Evolutionary conservation across 2,329 filamentous ascomycete genomes (phyloP), one percentile per base, ranked within the genome.

Genomic region (Aureobasidium sp.): DNA sequence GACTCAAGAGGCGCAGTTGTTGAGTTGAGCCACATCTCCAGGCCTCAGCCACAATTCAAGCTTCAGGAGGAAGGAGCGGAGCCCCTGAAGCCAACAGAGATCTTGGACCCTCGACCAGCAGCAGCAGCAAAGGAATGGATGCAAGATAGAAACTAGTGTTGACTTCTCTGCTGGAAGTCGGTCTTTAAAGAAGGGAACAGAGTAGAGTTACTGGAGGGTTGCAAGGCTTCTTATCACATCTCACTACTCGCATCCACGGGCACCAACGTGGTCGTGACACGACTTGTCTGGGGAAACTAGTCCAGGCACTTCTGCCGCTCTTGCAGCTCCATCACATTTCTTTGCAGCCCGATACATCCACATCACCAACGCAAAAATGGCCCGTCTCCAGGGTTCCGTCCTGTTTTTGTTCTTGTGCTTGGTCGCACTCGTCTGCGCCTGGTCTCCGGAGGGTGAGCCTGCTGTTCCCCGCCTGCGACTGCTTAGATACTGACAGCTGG

Each of bases 391-490:
- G 63, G 76, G 85, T 67, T 76, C 89, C 67, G 81, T 87, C 57
- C 69, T 93, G 66, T 80, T 89, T 73, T 81, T 93, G 62, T 75
- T 89, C 73, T 83, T 84, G 76, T 75, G 87, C 67, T 75, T 90
- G 65, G 82, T 82, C 62, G 80, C 84, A 40, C 74, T 92, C 64
- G 83, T 83, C 62, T 82, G 85, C 53, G 89, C 89, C 49, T 96
- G 91, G 90, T 85, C 84, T 61, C 94, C 94, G 75, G 90, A 95
- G 81, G 89, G 89, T 88, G 75, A 67, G 78, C 33, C 73, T 33
- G 19, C 3, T 25, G 13, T 21, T 11, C 6, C 27, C 11, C 42
- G 13, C 10, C 19, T 9, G 4, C 33, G 47, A 50, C 21, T 40
- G 42, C 49, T 33, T n/a, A 0, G 19, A 38, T 66, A 63, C 57